phyloP scores from a whole-genome alignment of 1,284 basidiomycete genomes.

The Entoloma clypeatum region DNA sequence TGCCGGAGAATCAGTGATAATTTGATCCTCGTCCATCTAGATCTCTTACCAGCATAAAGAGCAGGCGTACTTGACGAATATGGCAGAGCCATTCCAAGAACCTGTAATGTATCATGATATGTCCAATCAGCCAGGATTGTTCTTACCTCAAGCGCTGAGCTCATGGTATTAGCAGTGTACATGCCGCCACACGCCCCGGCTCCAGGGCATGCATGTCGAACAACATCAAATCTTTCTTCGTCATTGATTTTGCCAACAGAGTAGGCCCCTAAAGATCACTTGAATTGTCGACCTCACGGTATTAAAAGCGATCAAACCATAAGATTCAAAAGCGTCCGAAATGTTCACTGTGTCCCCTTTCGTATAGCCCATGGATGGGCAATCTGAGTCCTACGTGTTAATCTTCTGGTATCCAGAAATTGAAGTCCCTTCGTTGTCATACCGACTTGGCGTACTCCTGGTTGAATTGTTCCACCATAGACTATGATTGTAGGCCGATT shows the following conservation, averaged over 20 bases:
- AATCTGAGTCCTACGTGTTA: conserved; percentile 42
- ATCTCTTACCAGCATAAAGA: conserved; percentile 54
- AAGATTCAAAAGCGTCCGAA: conserved; percentile 80
- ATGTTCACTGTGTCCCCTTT: conserved; percentile 81
- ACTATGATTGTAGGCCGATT: conserved; percentile 84
- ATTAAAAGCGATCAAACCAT: conserved; percentile 40
- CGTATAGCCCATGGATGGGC: conserved; percentile 72
- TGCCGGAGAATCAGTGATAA: conserved; percentile 21
- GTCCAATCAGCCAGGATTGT: background rate
- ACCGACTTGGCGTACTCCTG: conserved; percentile 67
- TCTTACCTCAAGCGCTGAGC: conserved; percentile 77
- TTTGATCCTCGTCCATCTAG: background rate
- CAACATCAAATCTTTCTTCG: conserved; percentile 76
- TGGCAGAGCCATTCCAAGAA: conserved; percentile 85
- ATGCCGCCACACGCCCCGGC: conserved; percentile 79
- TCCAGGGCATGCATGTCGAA: conserved; percentile 80
- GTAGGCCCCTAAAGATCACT: conserved; percentile 52
- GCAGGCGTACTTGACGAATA: conserved; percentile 87
- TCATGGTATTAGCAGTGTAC: conserved; percentile 91
- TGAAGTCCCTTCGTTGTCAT: conserved; percentile 2
- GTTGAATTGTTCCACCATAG: conserved; percentile 82
- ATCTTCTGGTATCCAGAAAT: background rate
- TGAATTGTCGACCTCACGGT: background rate
- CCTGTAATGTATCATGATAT: conserved; percentile 20
- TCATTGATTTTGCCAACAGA: conserved; percentile 71